Evolutionary conservation across 768 basidiomycete genomes (phyloP).

Genomic region (Paxillus ammoniavirescens): DNA sequence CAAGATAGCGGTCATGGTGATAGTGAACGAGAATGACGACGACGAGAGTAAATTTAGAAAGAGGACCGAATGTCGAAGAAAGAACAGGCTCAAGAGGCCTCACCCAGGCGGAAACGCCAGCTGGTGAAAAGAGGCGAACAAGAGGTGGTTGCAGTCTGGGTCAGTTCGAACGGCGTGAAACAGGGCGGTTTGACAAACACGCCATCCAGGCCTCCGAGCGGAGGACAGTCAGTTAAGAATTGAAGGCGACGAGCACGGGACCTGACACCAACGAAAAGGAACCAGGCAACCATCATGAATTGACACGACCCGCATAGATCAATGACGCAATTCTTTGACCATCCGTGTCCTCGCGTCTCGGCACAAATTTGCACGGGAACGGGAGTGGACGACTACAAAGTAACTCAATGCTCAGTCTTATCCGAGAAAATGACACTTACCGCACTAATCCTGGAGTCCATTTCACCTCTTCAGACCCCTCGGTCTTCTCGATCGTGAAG

Average conservation of each 20-base stretch:
- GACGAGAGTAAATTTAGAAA: constrained; percentile 6
- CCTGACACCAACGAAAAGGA: too few relatives aligned
- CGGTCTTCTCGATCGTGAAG: constrained; percentile 17
- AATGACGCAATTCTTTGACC: constrained; percentile 9
- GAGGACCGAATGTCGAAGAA: neutral
- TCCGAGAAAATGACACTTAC: neutral
- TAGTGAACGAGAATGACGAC: constrained; percentile 14
- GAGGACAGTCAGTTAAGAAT: too few relatives aligned
- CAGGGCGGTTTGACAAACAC: too few relatives aligned
- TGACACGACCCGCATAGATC: constrained; percentile 4
- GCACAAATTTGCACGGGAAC: constrained; percentile 15
- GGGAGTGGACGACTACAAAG: constrained; percentile 12
- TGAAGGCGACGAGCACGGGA: neutral
- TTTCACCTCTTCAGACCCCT: constrained; percentile 14
- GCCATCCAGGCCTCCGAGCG: too few relatives aligned
- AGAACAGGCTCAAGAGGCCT: constrained; percentile 4
- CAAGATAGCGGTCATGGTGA: constrained; percentile 65
- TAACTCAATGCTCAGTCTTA: neutral
- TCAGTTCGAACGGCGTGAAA: too few relatives aligned
- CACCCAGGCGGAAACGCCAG: neutral
- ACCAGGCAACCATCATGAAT: neutral
- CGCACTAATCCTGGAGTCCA: constrained; percentile 14
- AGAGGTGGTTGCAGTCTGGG: too few relatives aligned
- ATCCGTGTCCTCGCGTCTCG: constrained; percentile 17
- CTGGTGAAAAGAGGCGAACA: too few relatives aligned